Evolutionary conservation across 495 filamentous ascomycete species (phyloP).

Genomic region (Sordaria brevicollis): DNA sequence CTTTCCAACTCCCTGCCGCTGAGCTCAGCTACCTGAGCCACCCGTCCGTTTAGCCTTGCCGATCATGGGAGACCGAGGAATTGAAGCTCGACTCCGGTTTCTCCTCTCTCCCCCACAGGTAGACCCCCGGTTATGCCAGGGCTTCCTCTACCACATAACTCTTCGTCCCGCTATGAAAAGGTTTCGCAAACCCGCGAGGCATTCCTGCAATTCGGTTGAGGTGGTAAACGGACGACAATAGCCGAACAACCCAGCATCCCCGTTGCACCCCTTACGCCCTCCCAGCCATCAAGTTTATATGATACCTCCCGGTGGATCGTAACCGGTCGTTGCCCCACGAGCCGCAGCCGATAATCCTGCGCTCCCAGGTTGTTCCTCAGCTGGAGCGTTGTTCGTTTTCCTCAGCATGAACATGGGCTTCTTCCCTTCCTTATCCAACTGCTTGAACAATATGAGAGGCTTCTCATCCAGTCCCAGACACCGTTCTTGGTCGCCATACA

Average conservation of each 20-base stretch:
- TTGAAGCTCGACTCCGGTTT: background rate
- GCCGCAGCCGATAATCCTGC: constrained; percentile 30
- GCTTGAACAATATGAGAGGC: constrained; percentile 92
- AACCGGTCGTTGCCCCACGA: constrained; percentile 23
- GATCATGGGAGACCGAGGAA: background rate
- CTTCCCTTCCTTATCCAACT: constrained; percentile 87
- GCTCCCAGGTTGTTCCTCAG: constrained; percentile 32
- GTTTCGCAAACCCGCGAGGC: background rate
- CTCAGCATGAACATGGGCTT: constrained; percentile 99
- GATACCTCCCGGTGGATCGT: constrained; percentile 46
- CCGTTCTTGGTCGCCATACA: constrained; percentile 93
- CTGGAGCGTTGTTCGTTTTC: constrained; percentile 43
- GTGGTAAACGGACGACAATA: background rate
- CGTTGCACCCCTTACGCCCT: background rate
- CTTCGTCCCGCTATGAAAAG: background rate
- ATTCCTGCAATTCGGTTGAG: background rate
- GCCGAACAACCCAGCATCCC: background rate
- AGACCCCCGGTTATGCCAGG: background rate
- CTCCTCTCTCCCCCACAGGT: background rate
- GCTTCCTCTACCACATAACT: background rate
- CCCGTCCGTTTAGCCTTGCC: background rate
- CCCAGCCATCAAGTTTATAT: constrained; percentile 25
- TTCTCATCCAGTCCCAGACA: constrained; percentile 87
- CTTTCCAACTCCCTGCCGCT: background rate
- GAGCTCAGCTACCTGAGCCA: background rate